phyloP scores from a whole-genome alignment of 345 rosid genomes.

The Eucalyptus decipiens region DNA sequence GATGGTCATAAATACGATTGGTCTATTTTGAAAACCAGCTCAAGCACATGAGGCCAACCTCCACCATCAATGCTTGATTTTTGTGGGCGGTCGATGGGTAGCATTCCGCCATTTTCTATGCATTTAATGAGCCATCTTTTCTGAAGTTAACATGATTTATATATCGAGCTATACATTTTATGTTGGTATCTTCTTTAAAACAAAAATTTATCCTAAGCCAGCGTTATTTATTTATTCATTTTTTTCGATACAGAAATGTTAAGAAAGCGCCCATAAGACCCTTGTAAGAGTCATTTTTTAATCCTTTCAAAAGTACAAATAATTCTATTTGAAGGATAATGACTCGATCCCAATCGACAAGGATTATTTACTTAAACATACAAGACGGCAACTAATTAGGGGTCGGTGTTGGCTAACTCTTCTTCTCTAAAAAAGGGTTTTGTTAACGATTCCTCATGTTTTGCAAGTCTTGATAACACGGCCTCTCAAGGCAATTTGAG shows the following conservation, averaged over 20 bases:
- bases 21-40: background rate
- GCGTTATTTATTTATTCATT: background rate
- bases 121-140: background rate
- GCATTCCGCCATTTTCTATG: background rate
- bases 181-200: background rate
- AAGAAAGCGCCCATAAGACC: background rate
- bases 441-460: background rate
- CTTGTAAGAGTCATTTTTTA: background rate
- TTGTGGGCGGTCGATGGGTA: background rate
- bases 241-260: background rate
- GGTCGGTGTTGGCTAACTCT: background rate
- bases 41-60: background rate
- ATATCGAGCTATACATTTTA: background rate
- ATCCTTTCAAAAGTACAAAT: too few species aligned
- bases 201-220: background rate
- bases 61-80: background rate
- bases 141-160: background rate
- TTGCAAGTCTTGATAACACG: too few species aligned
- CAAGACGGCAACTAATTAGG: background rate
- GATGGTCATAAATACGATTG: background rate
- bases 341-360: background rate
- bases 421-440: background rate
- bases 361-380: background rate
- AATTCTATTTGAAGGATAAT: background rate
- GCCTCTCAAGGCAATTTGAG: background rate